Evolutionary conservation across 257 asterid genomes (phyloP), one percentile per base, ranked within the genome.

Genomic region (Solanum clarkiae): DNA sequence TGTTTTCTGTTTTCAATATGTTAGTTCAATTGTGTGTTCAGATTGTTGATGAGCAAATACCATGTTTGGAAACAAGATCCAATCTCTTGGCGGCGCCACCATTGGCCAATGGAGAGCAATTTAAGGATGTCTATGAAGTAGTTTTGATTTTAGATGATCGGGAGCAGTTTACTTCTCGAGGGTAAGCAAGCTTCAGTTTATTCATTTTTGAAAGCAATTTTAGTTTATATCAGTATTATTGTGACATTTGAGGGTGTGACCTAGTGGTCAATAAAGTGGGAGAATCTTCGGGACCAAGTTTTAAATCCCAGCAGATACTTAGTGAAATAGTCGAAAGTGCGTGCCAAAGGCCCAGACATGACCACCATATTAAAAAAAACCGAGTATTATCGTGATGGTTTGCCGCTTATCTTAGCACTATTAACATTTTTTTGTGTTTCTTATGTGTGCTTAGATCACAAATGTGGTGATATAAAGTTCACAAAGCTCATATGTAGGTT

Each of bases 121-220:
- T 96, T 90, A 94, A 91, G 85, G 99, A 95, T 91, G 93, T 90
- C 56, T 96, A 95, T 91, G 96, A 90, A 90, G 95, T 96, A 80
- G 71, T 92, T 85, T 85, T 96, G 92, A 88, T 96, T 89, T 90
- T 96, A 86, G 99, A 96, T 91, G 90, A 95, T 80, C 92, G 99
- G 87, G 99, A 96, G 88, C 97, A 94, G 53, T 96, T 96, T 86
- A 94, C 97, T 89, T 90, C 87, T 32, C 91, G 88, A 86, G 98
- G 98, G 99, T 95, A 88, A 92, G 95, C 66, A 49, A 14, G 44
- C 56, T 66, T 70, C 54, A 29, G 65, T 85, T 9, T 24, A 24
- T 77, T 77, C 65, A 51, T 26, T 77, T 77, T 53, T 51, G 6
- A 24, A n/a, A 77, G 29, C n/a, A 51, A 16, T 16, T 77, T 77